Base-by-base conservation (phyloP, 2,329 filamentous ascomycete genomes). In the Gyromitra esculenta region DNA sequence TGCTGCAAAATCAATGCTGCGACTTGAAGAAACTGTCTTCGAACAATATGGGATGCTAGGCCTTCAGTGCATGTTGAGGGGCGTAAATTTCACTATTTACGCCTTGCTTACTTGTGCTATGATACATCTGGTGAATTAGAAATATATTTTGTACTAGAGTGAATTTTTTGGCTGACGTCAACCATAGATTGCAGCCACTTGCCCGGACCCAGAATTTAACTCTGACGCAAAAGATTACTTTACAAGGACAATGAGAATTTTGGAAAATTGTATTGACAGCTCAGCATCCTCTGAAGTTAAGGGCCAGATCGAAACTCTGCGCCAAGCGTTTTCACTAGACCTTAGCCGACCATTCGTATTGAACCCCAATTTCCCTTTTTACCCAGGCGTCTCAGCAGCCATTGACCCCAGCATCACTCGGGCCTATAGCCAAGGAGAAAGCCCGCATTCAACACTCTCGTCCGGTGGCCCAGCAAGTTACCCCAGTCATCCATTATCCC, bases 31-130 rank as follows among this genome's bases (percentile, higher is more conserved):
- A 84, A 91, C 91, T 1, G 89, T 97, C 45, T 82, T 97, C 75
- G 88, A 91, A 69, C 88, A 89, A 0, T 97, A 91, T 83, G 93
- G 94, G 1, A 85, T 97, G 76, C 88, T 88, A 15, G 95, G 94
- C 0, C 86, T 98, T 15, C 87, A 96, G 80, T 96, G 91, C 84
- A 97, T 97, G 95, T 91, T 95, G 81, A 89, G 95, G 79, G 95
- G 95, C 50, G 94, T 97, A 82, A 97, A 94, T 83, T 98, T 97
- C 81, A 93, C 93, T 5, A 93, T 98, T n/a, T 98, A 98, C 82
- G 90, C 91, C 72, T 90, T 97, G 35, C 85, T 98, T 59, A 96
- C 93, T 0, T 97, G 94, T 85, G 94, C 95, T 31, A 94, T 97
- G 84, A 88, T 98, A 70, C 94, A 98, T 83, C 84, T 98, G 84